Conservation (phyloP, 805 yeast genomes). For the Candida maesae region DNA sequence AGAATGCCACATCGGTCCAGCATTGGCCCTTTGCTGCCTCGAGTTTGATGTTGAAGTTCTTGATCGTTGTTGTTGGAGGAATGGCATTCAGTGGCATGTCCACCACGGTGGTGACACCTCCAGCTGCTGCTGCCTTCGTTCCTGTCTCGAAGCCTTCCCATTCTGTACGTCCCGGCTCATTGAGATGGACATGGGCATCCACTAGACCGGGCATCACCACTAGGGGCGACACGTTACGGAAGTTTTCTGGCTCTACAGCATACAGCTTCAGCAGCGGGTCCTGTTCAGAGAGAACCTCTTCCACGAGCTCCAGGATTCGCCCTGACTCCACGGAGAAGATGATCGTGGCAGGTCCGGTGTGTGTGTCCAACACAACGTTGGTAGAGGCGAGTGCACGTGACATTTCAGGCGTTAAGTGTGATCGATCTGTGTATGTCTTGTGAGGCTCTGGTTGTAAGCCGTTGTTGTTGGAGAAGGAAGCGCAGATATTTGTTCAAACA, state of each 20-base stretch:
- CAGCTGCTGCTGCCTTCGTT: slow-evolving; percentile 89
- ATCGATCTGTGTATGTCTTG: too few relatives aligned
- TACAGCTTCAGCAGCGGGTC: slow-evolving; percentile 41
- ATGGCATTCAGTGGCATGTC: slow-evolving; percentile 97
- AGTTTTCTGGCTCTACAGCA: slow-evolving; percentile 39
- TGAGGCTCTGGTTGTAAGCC: not conserved
- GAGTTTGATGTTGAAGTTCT: slow-evolving; percentile 69
- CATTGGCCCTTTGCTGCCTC: slow-evolving; percentile 76
- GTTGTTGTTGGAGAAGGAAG: too few relatives aligned
- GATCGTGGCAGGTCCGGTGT: slow-evolving; percentile 56
- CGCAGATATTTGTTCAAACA: too few relatives aligned
- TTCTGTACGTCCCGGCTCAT: slow-evolving; percentile 97
- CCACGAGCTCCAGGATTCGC: slow-evolving; percentile 53
- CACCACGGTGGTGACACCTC: slow-evolving; percentile 93
- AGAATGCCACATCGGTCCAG: slow-evolving; percentile 92
- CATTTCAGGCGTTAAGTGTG: too few relatives aligned
- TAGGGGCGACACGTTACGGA: slow-evolving; percentile 56
- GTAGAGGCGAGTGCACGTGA: slow-evolving; percentile 57
- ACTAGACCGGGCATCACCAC: slow-evolving; percentile 86
- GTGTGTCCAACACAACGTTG: slow-evolving; percentile 48
- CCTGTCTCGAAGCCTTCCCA: slow-evolving; percentile 99
- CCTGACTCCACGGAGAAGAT: slow-evolving; percentile 56
- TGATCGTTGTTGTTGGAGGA: slow-evolving; percentile 89
- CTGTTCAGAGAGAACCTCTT: slow-evolving; percentile 32
- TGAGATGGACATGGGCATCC: slow-evolving; percentile 90